These are phyloP conservation scores for Leptomonas seymouri DNA, from an alignment of 208 protist genomes.

Conservation along the genomic window DNA sequence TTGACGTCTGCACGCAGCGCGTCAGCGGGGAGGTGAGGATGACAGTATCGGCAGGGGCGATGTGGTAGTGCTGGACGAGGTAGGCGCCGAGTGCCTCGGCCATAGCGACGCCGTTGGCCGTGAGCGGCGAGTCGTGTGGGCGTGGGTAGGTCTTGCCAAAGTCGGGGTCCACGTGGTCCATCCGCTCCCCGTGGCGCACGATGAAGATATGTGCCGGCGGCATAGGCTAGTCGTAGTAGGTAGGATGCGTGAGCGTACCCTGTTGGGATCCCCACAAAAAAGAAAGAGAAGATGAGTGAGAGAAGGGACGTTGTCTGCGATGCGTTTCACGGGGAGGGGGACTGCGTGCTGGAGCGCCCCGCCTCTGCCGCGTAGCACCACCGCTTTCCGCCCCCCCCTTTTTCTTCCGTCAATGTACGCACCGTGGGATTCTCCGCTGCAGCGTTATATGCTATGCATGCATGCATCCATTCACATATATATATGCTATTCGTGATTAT, in stretches of 20 bases:
- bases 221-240: too few relatives aligned
- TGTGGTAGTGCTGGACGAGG: constrained; percentile 27
- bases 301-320: neutral
- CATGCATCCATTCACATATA: too few relatives aligned
- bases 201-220: constrained; percentile 21
- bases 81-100: constrained; percentile 47
- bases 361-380: too few relatives aligned
- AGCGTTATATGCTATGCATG: too few relatives aligned
- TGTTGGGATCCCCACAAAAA: too few relatives aligned
- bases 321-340: too few relatives aligned
- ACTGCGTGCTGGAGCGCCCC: too few relatives aligned
- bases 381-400: too few relatives aligned
- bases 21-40: constrained; percentile 50
- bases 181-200: constrained; percentile 61
- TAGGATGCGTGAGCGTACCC: too few relatives aligned
- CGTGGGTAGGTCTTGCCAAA: constrained; percentile 39
- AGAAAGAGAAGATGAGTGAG: neutral
- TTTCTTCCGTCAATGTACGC: too few relatives aligned
- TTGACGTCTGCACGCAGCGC: constrained; percentile 57
- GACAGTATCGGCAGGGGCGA: constrained; percentile 29
- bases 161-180: constrained; percentile 46
- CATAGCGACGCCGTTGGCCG: constrained; percentile 46
- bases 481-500: too few relatives aligned
- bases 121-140: constrained; percentile 70
- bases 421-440: too few relatives aligned